A percentile compares a stretch with the other conserved stretches of the same genome.
These are phyloP conservation scores for Fistulina hepatica DNA, from an alignment of 1,284 basidiomycete species.

Conservation along the genomic window DNA sequence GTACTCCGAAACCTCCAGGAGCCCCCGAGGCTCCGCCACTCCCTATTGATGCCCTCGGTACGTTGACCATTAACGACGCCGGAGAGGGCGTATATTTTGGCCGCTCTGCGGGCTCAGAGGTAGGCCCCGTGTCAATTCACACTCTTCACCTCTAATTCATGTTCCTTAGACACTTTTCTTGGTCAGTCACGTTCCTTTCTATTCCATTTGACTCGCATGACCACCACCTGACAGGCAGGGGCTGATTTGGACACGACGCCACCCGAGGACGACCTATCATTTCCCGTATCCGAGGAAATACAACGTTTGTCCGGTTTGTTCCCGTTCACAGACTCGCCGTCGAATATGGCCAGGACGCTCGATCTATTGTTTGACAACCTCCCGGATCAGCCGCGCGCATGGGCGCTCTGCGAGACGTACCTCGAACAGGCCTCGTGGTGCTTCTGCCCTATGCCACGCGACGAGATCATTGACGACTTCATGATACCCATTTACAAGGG, in stretches of 20 bases:
- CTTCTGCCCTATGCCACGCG: conserved; percentile 48
- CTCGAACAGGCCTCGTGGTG: conserved; percentile 52
- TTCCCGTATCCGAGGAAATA: conserved; percentile 30
- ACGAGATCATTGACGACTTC: conserved; percentile 56
- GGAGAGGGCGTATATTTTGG: conserved; percentile 62
- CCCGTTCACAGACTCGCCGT: conserved; percentile 33
- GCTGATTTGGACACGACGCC: conserved; percentile 34
- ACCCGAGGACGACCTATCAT: conserved; percentile 25
- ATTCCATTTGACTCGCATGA: neutral
- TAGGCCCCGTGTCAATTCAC: too few relatives aligned
- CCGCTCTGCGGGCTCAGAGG: conserved; percentile 29
- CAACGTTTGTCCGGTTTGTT: conserved; percentile 32
- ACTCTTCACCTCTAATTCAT: too few relatives aligned
- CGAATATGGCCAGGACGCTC: conserved; percentile 24
- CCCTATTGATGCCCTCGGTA: conserved; percentile 40
- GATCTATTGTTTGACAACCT: conserved; percentile 36
- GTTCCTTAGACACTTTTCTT: conserved; percentile 34
- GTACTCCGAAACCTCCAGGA: conserved; percentile 17
- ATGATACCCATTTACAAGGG: conserved; percentile 49
- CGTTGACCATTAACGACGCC: conserved; percentile 48
- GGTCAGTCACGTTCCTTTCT: conserved; percentile 20
- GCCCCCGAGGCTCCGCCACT: conserved; percentile 20
- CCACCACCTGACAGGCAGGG: conserved; percentile 33
- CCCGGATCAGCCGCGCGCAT: conserved; percentile 45
- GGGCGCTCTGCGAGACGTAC: conserved; percentile 57